A percentile compares a stretch with the other conserved stretches of the same genome.
Evolutionary conservation across 257 asterid genomes (phyloP).

Genomic region (Sherardia arvensis): DNA sequence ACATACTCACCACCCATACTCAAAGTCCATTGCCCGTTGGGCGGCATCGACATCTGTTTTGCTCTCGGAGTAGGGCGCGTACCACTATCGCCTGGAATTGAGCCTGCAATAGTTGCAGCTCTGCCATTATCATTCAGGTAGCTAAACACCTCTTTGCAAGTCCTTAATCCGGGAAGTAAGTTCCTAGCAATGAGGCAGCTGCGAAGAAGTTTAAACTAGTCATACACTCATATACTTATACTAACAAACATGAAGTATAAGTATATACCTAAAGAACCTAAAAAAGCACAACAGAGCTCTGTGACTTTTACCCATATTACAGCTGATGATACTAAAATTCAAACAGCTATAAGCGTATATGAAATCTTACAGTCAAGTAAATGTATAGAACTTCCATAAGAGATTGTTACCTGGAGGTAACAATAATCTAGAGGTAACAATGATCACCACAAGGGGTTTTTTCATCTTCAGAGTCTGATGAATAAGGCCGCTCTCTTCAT

Average conservation of each 20-base stretch:
- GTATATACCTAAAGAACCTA: no score
- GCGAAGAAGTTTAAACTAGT: constrained; percentile 11
- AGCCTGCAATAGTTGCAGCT: constrained; percentile 31
- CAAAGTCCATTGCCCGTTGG: not conserved
- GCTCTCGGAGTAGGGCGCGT: not conserved
- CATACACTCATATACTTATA: not conserved
- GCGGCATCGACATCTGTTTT: not conserved
- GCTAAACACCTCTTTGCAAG: constrained; percentile 70
- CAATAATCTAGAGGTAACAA: constrained; percentile 80
- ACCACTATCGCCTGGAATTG: constrained; percentile 36
- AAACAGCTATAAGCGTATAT: not conserved
- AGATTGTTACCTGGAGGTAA: constrained; percentile 54
- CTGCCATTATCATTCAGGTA: constrained; percentile 63
- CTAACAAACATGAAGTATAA: no score
- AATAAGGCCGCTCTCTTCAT: constrained; percentile 50
- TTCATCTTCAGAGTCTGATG: constrained; percentile 54
- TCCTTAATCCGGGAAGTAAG: constrained; percentile 83
- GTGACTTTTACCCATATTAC: not conserved
- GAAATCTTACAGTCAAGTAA: not conserved
- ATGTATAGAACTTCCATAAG: not conserved
- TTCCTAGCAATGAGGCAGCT: no score
- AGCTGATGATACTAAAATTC: not conserved
- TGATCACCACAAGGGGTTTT: constrained; percentile 72
- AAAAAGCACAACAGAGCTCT: not conserved
- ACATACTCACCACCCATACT: not conserved